A percentile compares a stretch with the other conserved stretches of the same genome.
phyloP scores from a whole-genome alignment of 768 basidiomycete species.

The Naganishia onofrii region DNA sequence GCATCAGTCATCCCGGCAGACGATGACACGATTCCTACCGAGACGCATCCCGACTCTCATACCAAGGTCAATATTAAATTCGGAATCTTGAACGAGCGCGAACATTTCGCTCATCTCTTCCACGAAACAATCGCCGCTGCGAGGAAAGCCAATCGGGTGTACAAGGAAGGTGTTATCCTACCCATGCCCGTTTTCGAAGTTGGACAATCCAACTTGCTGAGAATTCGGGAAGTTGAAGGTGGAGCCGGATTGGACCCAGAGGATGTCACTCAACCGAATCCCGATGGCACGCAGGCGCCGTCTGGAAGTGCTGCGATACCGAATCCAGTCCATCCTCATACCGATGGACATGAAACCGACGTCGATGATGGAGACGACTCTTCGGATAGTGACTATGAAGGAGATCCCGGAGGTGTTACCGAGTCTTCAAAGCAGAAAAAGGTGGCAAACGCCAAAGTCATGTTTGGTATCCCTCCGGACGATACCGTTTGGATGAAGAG shows the following conservation, averaged over 20 bases:
- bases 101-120: constrained; percentile 41
- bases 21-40: background rate
- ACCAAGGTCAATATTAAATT: constrained; percentile 43
- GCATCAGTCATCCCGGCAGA: constrained; percentile 28
- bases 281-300: constrained; percentile 14
- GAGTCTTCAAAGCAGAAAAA: constrained; percentile 11
- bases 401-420: constrained; percentile 20
- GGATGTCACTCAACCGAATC: constrained; percentile 1
- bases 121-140: constrained; percentile 33
- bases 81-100: constrained; percentile 46
- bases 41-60: constrained; percentile 8
- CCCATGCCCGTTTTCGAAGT: constrained; percentile 42
- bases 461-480: constrained; percentile 20
- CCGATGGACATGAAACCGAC: constrained; percentile 18
- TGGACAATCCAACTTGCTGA: constrained; percentile 39
- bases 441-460: constrained; percentile 24
- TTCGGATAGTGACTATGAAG: constrained; percentile 24
- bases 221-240: constrained; percentile 29
- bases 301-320: background rate
- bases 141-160: constrained; percentile 22
- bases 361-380: background rate
- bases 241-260: constrained; percentile 21
- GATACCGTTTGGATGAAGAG: constrained; percentile 45
- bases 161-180: constrained; percentile 31
- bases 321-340: constrained; percentile 2